Evolutionary conservation across 164 flowering plant species (phyloP).

Genomic region (Liriodendron chinense): DNA sequence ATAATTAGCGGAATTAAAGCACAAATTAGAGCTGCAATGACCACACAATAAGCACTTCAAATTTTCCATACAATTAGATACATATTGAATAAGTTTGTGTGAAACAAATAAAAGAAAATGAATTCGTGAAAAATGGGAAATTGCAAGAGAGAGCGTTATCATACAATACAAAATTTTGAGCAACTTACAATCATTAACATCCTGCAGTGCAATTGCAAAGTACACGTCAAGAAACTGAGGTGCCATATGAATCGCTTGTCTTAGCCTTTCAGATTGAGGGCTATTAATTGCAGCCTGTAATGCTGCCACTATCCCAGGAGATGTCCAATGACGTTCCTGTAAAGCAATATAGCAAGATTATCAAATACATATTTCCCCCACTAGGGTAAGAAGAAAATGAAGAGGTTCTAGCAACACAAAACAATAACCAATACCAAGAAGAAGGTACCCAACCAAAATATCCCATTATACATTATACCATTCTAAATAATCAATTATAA

Average conservation of each 20-base stretch:
- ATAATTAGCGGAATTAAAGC: slow-evolving; percentile 88
- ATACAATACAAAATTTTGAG: not conserved
- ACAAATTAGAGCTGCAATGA: slow-evolving; percentile 74
- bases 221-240: slow-evolving; percentile 80
- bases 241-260: slow-evolving; percentile 54
- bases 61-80: not conserved
- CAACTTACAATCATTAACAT: slow-evolving; percentile 66
- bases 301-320: slow-evolving; percentile 75
- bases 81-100: not conserved
- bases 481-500: not conserved
- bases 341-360: slow-evolving; percentile 16
- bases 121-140: not conserved
- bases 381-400: not conserved
- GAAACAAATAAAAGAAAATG: not conserved
- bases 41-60: slow-evolving; percentile 4
- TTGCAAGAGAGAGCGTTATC: not conserved
- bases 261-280: slow-evolving; percentile 70
- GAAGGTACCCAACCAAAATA: not conserved
- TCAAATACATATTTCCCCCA: slow-evolving; percentile 1
- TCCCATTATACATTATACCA: not conserved
- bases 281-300: slow-evolving; percentile 61
- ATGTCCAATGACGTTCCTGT: slow-evolving; percentile 93
- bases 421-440: not conserved
- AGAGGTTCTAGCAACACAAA: not conserved
- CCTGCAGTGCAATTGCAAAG: slow-evolving; percentile 61